These are phyloP conservation scores for Ploettnerulaceae sp. DNA, from an alignment of 2,329 filamentous ascomycete genomes.

Conservation along the genomic window DNA sequence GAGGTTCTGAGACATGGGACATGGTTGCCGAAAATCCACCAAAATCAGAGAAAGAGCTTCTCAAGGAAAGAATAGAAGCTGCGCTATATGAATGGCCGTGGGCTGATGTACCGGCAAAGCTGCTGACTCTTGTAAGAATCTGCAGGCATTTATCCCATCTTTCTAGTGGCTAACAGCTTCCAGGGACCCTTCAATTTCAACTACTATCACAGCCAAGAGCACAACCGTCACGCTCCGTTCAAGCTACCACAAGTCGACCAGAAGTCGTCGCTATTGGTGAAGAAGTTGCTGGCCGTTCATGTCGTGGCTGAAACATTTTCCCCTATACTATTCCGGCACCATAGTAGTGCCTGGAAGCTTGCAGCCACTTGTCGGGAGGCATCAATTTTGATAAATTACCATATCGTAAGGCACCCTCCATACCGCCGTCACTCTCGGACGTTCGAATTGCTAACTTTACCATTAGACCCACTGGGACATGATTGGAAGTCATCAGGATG, in stretches of 20 bases:
- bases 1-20: too few relatives aligned
- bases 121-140: conserved; percentile 11
- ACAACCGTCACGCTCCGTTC: not conserved
- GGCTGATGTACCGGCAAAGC: conserved; percentile 9
- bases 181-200: conserved; percentile 9
- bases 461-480: conserved; percentile 19
- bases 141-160: not conserved
- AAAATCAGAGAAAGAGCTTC: conserved; percentile 13
- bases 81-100: conserved; percentile 19
- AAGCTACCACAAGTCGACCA: conserved; percentile 1
- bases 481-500: conserved; percentile 2
- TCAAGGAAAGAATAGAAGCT: conserved; percentile 13
- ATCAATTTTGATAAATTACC: not conserved
- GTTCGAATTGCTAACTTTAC: not conserved
- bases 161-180: not conserved
- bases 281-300: conserved; percentile 8
- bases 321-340: conserved; percentile 11
- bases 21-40: conserved; percentile 4
- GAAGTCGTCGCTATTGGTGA: conserved; percentile 10
- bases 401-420: conserved; percentile 9
- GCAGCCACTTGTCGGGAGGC: conserved; percentile 17
- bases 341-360: conserved; percentile 17
- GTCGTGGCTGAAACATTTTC: conserved; percentile 11
- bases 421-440: too few relatives aligned
- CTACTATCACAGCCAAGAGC: not conserved